Percentiles rank a stretch among this genome's conserved stretches.
Conservation (phyloP, 768 basidiomycete genomes). For the Termitomyces sp. region DNA sequence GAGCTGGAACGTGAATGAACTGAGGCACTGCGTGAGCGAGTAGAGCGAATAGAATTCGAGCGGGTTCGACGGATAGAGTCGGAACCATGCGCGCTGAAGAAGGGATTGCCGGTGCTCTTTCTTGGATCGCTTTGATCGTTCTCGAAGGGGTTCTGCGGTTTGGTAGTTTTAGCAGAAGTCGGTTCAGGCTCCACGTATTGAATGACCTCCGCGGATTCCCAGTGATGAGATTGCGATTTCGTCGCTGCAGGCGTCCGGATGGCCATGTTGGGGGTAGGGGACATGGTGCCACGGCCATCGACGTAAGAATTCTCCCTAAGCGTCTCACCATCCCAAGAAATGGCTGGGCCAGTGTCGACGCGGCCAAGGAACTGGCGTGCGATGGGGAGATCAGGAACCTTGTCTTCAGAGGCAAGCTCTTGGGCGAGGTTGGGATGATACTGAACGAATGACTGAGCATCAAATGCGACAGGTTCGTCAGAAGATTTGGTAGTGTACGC, state of each 20-base stretch:
- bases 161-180: constrained; percentile 19
- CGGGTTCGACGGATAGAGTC: constrained; percentile 21
- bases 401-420: constrained; percentile 41
- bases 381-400: constrained; percentile 25
- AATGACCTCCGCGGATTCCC: constrained; percentile 70
- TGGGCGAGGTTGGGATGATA: constrained; percentile 54
- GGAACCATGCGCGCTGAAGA: constrained; percentile 28
- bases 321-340: constrained; percentile 56
- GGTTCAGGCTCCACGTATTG: constrained; percentile 31
- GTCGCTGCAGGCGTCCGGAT: constrained; percentile 62
- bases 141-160: constrained; percentile 16
- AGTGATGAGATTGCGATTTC: constrained; percentile 47
- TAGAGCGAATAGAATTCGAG: constrained; percentile 38
- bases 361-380: constrained; percentile 42
- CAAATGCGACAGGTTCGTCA: constrained; percentile 35
- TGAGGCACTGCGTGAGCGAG: constrained; percentile 29
- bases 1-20: constrained; percentile 37
- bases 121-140: constrained; percentile 26
- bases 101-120: constrained; percentile 40
- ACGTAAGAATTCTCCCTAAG: constrained; percentile 40
- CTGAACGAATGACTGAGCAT: constrained; percentile 50
- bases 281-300: constrained; percentile 44
- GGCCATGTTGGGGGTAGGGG: constrained; percentile 46
- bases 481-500: constrained; percentile 44
- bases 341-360: constrained; percentile 34